Base-by-base conservation (phyloP, 805 yeast species). In the Ogataea nitratoaversa region DNA sequence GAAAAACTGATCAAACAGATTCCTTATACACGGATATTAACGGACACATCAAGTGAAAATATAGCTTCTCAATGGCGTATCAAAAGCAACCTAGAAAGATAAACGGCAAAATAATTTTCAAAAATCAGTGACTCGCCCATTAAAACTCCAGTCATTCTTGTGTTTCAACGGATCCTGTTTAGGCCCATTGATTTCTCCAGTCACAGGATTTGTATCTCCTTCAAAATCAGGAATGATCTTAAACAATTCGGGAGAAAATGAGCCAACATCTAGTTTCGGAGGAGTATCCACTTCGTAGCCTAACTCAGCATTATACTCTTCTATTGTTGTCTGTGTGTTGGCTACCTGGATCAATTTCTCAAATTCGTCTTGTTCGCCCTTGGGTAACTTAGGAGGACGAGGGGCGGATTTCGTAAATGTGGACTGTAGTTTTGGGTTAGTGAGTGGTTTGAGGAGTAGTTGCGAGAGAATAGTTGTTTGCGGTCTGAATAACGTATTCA, bases 171-270 rank as follows among this genome's bases (percentile, higher is more conserved):
- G 99, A 57, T 93, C 97, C 62, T 93, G 98, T 57, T 93, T 93
- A 19, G 99, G 99, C 0, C 99, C 99, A 35, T 96, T 96, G 18
- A 83, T 71, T 64, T 93, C 99, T 3, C 99, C 99, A 1, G 99
- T 93, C 42, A 70, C 74, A 0, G 99, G 99, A 58, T 93, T 93
- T 14, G 73, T 79, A 46, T 89, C 90, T 1, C 99, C 99, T 63
- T 90, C 96, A 58, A 93, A 93, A 56, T 93, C 99, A 2, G 96
- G 95, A 40, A 89, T 82, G 3, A 89, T 82, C 60, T 83, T 79
- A 59, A 84, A 72, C 48, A 71, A 78, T 41, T 78, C 85, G 2
- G 90, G 84, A 2, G 83, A 79, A 51, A 82, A 76, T 4, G 70
- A 66, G 6, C 85, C 84, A 35, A 83, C 73, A 51, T 82, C 85